These are phyloP conservation scores for Coemansia sp. DNA, from an alignment of 192 early-diverging fungal genomes.

Conservation along the genomic window DNA sequence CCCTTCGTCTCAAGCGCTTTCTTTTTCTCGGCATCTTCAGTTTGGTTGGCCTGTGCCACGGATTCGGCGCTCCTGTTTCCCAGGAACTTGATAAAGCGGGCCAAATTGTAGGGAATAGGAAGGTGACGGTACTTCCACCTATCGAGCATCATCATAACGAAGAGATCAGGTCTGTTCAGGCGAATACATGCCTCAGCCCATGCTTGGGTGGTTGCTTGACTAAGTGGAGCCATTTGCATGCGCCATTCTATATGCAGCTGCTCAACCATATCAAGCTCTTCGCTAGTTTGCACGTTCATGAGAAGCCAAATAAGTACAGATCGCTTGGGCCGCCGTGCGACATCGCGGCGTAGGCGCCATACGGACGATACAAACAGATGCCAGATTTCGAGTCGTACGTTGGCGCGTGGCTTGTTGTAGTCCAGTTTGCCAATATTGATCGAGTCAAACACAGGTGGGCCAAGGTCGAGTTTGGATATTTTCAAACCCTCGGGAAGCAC, in stretches of 20 bases:
- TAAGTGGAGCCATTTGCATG: slow-evolving; percentile 33
- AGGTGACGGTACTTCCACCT: slow-evolving; percentile 52
- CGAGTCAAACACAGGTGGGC: slow-evolving; percentile 10
- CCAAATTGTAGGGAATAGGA: slow-evolving; percentile 32
- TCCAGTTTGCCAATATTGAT: slow-evolving; percentile 9
- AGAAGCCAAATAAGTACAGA: slow-evolving; percentile 37
- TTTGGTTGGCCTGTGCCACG: background rate
- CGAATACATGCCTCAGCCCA: slow-evolving; percentile 38
- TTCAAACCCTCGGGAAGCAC: background rate
- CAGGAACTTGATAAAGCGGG: slow-evolving; percentile 28
- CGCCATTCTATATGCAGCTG: slow-evolving; percentile 36
- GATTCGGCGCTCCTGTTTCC: slow-evolving; percentile 1
- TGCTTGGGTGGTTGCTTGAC: slow-evolving; percentile 40
- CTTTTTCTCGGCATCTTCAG: background rate
- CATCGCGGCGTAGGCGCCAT: slow-evolving; percentile 11
- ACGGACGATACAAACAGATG: slow-evolving; percentile 26
- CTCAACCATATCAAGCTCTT: slow-evolving; percentile 33
- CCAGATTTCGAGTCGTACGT: slow-evolving; percentile 34
- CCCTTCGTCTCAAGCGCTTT: background rate
- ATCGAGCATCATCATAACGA: slow-evolving; percentile 37
- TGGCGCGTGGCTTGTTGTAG: slow-evolving; percentile 3
- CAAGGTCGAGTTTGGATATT: background rate
- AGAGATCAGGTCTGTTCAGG: slow-evolving; percentile 21
- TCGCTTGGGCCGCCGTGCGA: slow-evolving; percentile 23
- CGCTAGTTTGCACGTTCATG: slow-evolving; percentile 15